A percentile compares a stretch with the other conserved stretches of the same genome.
These are phyloP conservation scores for Apophysomyces sp. DNA, from an alignment of 371 early-diverging fungal genomes.

Conservation along the genomic window DNA sequence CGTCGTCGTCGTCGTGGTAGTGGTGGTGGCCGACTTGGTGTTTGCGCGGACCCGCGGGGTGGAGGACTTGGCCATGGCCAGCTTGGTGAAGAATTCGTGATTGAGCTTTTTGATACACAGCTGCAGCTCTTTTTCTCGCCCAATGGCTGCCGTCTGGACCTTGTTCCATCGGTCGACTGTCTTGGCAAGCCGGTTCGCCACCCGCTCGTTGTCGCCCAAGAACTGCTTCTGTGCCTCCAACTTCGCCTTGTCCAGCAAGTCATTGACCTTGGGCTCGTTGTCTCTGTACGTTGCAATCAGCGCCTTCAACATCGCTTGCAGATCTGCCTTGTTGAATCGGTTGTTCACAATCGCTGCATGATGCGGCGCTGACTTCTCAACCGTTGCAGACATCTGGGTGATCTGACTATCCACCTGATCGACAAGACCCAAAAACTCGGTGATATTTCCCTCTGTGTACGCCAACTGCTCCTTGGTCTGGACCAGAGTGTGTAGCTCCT, in stretches of 20 bases:
- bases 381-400: constrained; percentile 22
- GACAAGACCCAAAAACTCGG: constrained; percentile 29
- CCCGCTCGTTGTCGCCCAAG: constrained; percentile 33
- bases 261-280: constrained; percentile 35
- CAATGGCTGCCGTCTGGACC: constrained; percentile 25
- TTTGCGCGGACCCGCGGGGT: constrained; percentile 1
- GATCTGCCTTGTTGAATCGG: constrained; percentile 43
- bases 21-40: constrained; percentile 6
- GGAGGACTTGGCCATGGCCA: constrained; percentile 34
- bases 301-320: constrained; percentile 44
- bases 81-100: constrained; percentile 47
- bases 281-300: constrained; percentile 50
- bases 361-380: constrained; percentile 42
- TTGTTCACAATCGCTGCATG: constrained; percentile 34
- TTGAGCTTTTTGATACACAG: constrained; percentile 35
- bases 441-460: constrained; percentile 38
- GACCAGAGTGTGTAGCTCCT: constrained; percentile 34
- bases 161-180: constrained; percentile 48
- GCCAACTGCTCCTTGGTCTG: constrained; percentile 39
- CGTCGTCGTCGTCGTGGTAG: neutral
- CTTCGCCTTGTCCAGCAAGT: constrained; percentile 30
- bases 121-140: constrained; percentile 33
- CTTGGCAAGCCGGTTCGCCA: constrained; percentile 32
- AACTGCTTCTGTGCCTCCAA: constrained; percentile 27
- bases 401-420: constrained; percentile 38